A percentile compares a stretch with the other conserved stretches of the same genome.
These are phyloP conservation scores for Termitomyces heimii DNA, from an alignment of 768 basidiomycete genomes.

Conservation along the genomic window DNA sequence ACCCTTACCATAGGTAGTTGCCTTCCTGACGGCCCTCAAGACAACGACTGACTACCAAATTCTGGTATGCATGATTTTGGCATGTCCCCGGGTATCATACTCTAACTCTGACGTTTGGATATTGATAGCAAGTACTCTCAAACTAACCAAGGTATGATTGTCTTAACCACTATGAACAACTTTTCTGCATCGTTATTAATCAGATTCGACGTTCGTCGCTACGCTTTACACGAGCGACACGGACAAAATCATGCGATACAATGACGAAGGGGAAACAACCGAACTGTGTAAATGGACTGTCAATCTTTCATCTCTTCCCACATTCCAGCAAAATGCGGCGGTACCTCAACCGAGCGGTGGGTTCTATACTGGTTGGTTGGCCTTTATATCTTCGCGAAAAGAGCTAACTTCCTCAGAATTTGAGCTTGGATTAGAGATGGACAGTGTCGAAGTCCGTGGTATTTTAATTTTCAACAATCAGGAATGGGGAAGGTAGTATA, in stretches of 20 bases:
- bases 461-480: slow-evolving; percentile 67
- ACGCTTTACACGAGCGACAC: slow-evolving; percentile 72
- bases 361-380: slow-evolving; percentile 68
- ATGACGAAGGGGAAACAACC: slow-evolving; percentile 73
- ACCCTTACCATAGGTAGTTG: slow-evolving; percentile 13
- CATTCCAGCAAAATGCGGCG: slow-evolving; percentile 69
- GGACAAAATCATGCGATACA: slow-evolving; percentile 77
- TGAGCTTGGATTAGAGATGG: slow-evolving; percentile 77
- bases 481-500: slow-evolving; percentile 76
- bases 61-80: slow-evolving; percentile 52
- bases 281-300: slow-evolving; percentile 88
- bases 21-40: slow-evolving; percentile 29
- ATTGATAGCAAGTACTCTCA: slow-evolving; percentile 64
- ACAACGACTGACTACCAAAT: slow-evolving; percentile 77
- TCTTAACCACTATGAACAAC: background rate
- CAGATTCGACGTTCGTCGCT: slow-evolving; percentile 79
- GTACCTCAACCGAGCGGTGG: slow-evolving; percentile 45
- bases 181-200: slow-evolving; percentile 5
- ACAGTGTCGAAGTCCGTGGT: slow-evolving; percentile 84
- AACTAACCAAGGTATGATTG: slow-evolving; percentile 40
- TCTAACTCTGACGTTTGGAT: background rate
- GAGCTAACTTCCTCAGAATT: slow-evolving; percentile 48
- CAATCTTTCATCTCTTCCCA: slow-evolving; percentile 70
- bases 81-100: background rate
- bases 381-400: background rate